Percentiles rank a stretch among this genome's conserved stretches.
phyloP scores from a whole-genome alignment of 2,329 filamentous ascomycete species.

The Clonostachys chloroleuca region DNA sequence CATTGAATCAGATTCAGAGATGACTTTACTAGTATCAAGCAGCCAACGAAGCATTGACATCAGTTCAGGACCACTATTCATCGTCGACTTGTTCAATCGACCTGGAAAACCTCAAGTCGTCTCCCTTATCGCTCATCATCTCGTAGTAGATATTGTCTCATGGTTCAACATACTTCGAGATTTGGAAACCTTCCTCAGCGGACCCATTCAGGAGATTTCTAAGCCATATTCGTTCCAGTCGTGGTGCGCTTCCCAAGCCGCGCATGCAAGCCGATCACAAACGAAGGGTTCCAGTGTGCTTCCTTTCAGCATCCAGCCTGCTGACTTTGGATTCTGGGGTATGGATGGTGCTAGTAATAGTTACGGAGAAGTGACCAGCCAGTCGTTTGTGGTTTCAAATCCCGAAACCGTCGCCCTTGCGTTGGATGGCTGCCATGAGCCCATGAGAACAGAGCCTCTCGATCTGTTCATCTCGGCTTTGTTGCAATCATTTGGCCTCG shows the following conservation, averaged over 20 bases:
- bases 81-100: constrained; percentile 17
- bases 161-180: constrained; percentile 39
- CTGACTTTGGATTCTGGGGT: constrained; percentile 16
- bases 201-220: constrained; percentile 3
- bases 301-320: constrained; percentile 6
- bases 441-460: constrained; percentile 23
- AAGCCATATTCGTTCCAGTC: constrained; percentile 25
- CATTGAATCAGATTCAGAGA: background rate
- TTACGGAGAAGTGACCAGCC: background rate
- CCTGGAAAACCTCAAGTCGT: constrained; percentile 12
- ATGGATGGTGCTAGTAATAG: constrained; percentile 5
- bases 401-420: constrained; percentile 8
- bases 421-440: constrained; percentile 19
- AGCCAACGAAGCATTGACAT: constrained; percentile 7
- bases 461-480: constrained; percentile 25
- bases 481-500: constrained; percentile 14
- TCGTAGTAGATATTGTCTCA: constrained; percentile 37
- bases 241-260: constrained; percentile 19
- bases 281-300: constrained; percentile 20
- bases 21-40: constrained; percentile 11
- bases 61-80: constrained; percentile 6
- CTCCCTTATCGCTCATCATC: constrained; percentile 27
- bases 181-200: constrained; percentile 29
- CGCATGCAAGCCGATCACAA: constrained; percentile 10
- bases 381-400: constrained; percentile 1